Percentiles rank a stretch among this genome's conserved stretches.
These are phyloP conservation scores for Schwanniomyces etchellsii DNA, from an alignment of 1,139 yeast genomes.

Conservation along the genomic window DNA sequence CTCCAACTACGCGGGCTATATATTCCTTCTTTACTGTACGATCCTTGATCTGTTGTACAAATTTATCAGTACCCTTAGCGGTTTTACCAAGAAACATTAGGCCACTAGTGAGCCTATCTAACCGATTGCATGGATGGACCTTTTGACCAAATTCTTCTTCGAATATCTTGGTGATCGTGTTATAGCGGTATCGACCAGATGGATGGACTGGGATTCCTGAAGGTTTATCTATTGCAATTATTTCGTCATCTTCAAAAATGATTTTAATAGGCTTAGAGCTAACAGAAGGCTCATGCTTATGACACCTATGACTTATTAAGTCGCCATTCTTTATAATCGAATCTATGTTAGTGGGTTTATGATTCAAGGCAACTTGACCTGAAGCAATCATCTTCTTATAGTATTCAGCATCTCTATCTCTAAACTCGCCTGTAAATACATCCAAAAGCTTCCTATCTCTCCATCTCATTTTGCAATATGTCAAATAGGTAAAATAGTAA, in stretches of 20 bases:
- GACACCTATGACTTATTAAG: constrained; percentile 73
- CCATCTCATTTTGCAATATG: constrained; percentile 93
- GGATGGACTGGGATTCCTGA: constrained; percentile 97
- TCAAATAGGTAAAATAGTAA: constrained; percentile 80
- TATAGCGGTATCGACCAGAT: constrained; percentile 85
- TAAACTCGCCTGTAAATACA: constrained; percentile 75
- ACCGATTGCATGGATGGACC: constrained; percentile 86
- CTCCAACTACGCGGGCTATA: constrained; percentile 81
- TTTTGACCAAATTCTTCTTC: constrained; percentile 57
- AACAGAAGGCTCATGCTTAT: constrained; percentile 90
- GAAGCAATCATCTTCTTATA: constrained; percentile 61
- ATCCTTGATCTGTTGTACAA: constrained; percentile 70
- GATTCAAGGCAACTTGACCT: constrained; percentile 74
- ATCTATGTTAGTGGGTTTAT: constrained; percentile 56
- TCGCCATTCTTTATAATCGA: constrained; percentile 79
- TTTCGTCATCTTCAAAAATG: constrained; percentile 72
- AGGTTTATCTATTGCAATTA: constrained; percentile 89
- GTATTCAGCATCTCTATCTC: constrained; percentile 70
- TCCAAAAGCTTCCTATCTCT: constrained; percentile 73
- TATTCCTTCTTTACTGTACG: constrained; percentile 78
- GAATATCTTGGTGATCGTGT: constrained; percentile 78
- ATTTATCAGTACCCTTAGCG: constrained; percentile 70
- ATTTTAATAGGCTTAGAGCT: constrained; percentile 64
- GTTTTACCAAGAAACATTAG: constrained; percentile 88
- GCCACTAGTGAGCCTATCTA: constrained; percentile 91